Conservation (phyloP, 306 rosid species). For the Vigna nakashimae region DNA sequence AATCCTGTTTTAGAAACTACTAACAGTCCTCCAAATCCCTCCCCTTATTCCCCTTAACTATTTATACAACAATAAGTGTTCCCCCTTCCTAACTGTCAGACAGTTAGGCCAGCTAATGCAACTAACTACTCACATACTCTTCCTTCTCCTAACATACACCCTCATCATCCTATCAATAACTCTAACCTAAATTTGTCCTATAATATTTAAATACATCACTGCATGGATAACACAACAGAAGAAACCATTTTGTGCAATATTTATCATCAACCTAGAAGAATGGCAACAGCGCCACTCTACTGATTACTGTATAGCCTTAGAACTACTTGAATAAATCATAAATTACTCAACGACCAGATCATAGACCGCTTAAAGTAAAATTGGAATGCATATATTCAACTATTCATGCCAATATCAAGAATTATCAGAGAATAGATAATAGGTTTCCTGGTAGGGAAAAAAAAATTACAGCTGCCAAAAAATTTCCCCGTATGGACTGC, state of each 20-base stretch:
- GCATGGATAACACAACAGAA: conserved; percentile 13
- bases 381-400: conserved; percentile 11
- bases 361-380: not conserved
- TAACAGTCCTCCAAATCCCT: no score
- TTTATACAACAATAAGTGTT: no score
- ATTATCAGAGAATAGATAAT: not conserved
- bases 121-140: no score
- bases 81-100: no score
- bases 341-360: not conserved
- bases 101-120: no score
- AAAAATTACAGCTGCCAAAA: conserved; percentile 15
- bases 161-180: no score
- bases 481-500: not conserved
- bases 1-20: no score
- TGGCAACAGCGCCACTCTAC: not conserved
- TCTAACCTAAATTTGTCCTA: not conserved
- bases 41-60: no score
- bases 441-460: not conserved
- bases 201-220: not conserved
- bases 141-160: no score
- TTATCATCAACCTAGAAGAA: conserved; percentile 1
- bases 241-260: not conserved
- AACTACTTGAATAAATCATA: not conserved
- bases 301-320: conserved; percentile 6
- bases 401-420: not conserved